Conservation (phyloP, 129 eudicot species). For the Flaveria brownii region DNA sequence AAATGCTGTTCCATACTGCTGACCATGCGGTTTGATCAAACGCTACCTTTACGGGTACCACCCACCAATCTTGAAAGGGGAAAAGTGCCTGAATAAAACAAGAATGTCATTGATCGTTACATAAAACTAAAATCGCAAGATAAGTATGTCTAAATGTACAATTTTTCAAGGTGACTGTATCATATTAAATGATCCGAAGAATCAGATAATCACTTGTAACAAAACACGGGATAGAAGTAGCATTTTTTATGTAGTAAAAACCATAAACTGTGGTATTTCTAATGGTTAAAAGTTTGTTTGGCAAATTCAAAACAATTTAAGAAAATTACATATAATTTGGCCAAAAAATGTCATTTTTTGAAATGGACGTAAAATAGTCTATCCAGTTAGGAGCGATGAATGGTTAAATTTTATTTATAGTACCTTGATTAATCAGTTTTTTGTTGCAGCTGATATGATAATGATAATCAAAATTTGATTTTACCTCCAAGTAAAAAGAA, state of each 20-base stretch:
- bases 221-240: background rate
- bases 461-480: background rate
- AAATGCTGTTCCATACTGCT: conserved; percentile 86
- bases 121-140: background rate
- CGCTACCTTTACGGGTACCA: conserved; percentile 75
- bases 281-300: background rate
- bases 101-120: background rate
- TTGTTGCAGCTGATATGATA: background rate
- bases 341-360: background rate
- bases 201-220: background rate
- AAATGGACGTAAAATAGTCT: background rate
- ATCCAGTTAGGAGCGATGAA: background rate
- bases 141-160: background rate
- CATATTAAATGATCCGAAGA: too few species aligned
- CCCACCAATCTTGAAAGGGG: conserved; percentile 94
- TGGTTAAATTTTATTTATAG: background rate
- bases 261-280: too few species aligned
- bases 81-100: conserved; percentile 53
- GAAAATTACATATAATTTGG: background rate
- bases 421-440: background rate
- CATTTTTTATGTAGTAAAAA: background rate
- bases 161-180: background rate
- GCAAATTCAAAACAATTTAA: background rate
- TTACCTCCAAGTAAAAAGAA: background rate
- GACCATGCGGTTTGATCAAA: conserved; percentile 92